A percentile compares a stretch with the other conserved stretches of the same genome.
phyloP scores from a whole-genome alignment of 768 basidiomycete species.

The Pulveroboletus frians region DNA sequence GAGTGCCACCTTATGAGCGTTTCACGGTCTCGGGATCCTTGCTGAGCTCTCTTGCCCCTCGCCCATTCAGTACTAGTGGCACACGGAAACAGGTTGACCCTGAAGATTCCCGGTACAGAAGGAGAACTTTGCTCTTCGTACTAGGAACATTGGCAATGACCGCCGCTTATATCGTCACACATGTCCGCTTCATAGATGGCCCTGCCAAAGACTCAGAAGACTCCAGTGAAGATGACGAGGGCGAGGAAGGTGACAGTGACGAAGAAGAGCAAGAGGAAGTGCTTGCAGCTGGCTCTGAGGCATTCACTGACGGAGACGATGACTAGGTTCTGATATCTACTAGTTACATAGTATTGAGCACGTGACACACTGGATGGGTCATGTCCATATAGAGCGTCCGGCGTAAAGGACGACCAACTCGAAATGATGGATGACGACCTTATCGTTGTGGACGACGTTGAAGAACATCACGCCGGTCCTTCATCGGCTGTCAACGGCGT shows the following conservation, averaged over 20 bases:
- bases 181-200: neutral
- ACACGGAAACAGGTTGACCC: constrained; percentile 20
- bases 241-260: constrained; percentile 4
- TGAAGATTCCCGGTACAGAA: constrained; percentile 44
- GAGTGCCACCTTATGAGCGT: constrained; percentile 21
- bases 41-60: constrained; percentile 36
- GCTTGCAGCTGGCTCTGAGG: neutral
- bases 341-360: constrained; percentile 7
- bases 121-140: constrained; percentile 52
- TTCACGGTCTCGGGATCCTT: constrained; percentile 23
- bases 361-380: constrained; percentile 8
- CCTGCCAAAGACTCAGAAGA: neutral
- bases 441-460: constrained; percentile 58
- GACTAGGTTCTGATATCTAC: neutral
- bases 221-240: neutral
- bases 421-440: constrained; percentile 53
- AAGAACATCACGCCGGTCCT: constrained; percentile 36
- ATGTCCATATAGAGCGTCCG: neutral
- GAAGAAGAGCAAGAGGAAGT: constrained; percentile 13
- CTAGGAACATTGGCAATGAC: constrained; percentile 42
- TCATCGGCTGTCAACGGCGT: constrained; percentile 32
- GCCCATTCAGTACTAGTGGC: constrained; percentile 16
- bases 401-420: neutral
- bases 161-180: constrained; percentile 32
- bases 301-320: constrained; percentile 14